These are phyloP conservation scores for Cutaneotrichosporon sp. DNA, from an alignment of 1,284 basidiomycete species.

Conservation along the genomic window DNA sequence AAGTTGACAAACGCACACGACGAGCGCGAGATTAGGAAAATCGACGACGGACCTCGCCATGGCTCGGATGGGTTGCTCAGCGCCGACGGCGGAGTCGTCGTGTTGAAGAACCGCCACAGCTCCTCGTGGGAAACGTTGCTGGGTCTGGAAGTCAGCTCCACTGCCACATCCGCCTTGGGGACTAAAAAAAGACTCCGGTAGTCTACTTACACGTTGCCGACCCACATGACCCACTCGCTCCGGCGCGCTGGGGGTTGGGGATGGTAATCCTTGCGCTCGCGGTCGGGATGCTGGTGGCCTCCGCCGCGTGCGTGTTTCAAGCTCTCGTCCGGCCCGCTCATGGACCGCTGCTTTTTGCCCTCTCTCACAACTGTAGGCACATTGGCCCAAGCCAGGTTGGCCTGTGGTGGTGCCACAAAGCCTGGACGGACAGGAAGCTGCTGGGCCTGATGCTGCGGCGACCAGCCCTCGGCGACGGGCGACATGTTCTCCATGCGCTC, in stretches of 20 bases:
- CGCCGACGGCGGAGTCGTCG: conserved; percentile 29
- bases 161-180: too few relatives aligned
- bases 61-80: conserved; percentile 21
- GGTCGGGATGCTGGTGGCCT: conserved; percentile 10
- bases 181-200: too few relatives aligned
- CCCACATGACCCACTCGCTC: conserved; percentile 94
- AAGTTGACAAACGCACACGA: conserved; percentile 94
- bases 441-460: neutral
- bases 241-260: conserved; percentile 55
- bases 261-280: conserved; percentile 46
- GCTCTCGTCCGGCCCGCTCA: neutral
- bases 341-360: too few relatives aligned
- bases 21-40: conserved; percentile 87
- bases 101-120: conserved; percentile 77
- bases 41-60: conserved; percentile 66
- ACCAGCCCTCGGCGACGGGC: conserved; percentile 12
- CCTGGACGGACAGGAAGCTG: neutral
- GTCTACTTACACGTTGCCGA: conserved; percentile 47
- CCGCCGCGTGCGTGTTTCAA: neutral
- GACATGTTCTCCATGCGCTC: conserved; percentile 13
- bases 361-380: too few relatives aligned
- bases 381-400: neutral
- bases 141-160: conserved; percentile 25
- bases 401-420: neutral
- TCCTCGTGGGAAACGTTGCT: conserved; percentile 80